Conservation (phyloP, 78 protist species). For the Dictyostelium intermedium region DNA sequence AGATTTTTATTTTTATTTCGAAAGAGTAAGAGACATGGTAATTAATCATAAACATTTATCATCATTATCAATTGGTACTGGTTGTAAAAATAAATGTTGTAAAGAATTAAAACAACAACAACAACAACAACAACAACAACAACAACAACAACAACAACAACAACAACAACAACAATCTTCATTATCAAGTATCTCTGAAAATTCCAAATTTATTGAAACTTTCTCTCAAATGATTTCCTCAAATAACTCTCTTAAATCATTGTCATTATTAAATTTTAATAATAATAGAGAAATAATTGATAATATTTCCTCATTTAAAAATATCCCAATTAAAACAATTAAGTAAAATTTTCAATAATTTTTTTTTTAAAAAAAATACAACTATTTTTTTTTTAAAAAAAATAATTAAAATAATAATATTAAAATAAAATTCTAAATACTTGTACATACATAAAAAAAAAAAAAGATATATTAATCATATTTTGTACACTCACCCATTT, state of each 20-base stretch:
- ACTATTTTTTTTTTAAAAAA: no score
- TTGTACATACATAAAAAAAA: neutral
- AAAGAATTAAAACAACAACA: neutral
- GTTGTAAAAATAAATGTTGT: neutral
- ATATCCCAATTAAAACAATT: neutral
- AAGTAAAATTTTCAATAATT: neutral
- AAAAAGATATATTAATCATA: neutral
- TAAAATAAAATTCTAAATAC: no score
- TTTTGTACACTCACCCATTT: neutral
- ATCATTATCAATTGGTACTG: neutral
- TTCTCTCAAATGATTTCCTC: neutral
- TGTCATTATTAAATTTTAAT: conserved; percentile 6
- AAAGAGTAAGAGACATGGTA: neutral
- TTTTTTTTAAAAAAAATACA: neutral
- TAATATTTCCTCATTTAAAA: neutral
- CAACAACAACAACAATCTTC: no score
- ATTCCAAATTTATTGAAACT: neutral
- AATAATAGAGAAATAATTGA: neutral
- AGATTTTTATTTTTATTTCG: neutral
- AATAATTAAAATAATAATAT: no score
- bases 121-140: no score
- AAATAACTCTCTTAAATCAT: neutral
- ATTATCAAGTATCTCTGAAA: neutral
- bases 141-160: no score
- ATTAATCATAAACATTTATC: neutral